Evolutionary conservation across 306 rosid species (phyloP).

Genomic region (Elaeagnus macrophylla): DNA sequence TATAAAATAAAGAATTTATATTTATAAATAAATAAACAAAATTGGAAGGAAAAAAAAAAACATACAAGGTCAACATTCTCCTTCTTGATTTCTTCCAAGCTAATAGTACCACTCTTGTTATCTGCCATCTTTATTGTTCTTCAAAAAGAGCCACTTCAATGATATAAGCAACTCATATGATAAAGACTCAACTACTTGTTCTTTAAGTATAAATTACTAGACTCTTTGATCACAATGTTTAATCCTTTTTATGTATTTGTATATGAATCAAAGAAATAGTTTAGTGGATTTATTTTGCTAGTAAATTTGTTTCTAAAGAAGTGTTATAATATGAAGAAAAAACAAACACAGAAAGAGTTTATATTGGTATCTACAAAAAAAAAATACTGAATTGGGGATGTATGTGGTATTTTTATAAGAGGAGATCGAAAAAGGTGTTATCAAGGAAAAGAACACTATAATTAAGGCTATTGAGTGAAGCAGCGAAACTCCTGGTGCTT

Average conservation of each 20-base stretch:
- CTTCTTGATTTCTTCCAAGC: constrained; percentile 66
- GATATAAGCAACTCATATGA: not conserved
- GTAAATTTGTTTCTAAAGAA: not conserved
- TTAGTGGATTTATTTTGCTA: not conserved
- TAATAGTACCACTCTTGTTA: constrained; percentile 11
- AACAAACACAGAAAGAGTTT: no score
- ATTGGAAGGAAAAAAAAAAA: not conserved
- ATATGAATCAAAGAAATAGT: not conserved
- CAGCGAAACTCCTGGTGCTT: constrained; percentile 15
- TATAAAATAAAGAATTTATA: not conserved
- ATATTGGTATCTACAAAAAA: no score
- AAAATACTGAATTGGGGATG: no score
- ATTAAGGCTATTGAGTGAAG: not conserved
- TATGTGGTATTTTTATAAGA: not conserved
- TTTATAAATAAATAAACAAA: not conserved
- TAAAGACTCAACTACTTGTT: not conserved
- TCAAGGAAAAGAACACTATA: not conserved
- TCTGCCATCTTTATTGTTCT: not conserved
- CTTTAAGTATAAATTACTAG: not conserved
- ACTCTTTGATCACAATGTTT: not conserved
- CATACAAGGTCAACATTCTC: constrained; percentile 71
- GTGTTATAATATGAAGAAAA: not conserved
- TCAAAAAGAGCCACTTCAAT: not conserved
- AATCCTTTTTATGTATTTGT: not conserved
- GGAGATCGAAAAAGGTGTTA: not conserved